Evolutionary conservation across 106 monocot species (phyloP).

Genomic region (Phalaenopsis equestris): DNA sequence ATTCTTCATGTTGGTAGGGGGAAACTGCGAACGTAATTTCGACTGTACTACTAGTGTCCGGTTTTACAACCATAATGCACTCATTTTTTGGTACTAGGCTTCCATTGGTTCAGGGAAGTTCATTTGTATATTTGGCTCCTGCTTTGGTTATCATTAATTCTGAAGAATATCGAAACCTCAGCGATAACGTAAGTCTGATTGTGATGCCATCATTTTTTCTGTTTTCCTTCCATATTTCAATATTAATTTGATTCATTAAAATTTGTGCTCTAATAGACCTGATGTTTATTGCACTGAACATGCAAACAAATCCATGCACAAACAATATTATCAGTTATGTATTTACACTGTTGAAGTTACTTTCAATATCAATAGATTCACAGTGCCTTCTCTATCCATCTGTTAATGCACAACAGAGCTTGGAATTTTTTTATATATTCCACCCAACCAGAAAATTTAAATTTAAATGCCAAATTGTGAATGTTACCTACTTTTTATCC

Average conservation of each 20-base stretch:
- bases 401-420: not conserved
- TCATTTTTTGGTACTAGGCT: conserved; percentile 80
- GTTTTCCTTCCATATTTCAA: not conserved
- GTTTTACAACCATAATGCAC: conserved; percentile 85
- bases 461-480: not conserved
- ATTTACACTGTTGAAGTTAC: not conserved
- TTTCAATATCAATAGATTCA: not conserved
- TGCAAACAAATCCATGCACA: not conserved
- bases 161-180: conserved; percentile 91
- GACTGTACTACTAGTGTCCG: conserved; percentile 86
- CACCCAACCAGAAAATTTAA: not conserved
- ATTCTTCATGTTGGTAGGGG: conserved; percentile 40
- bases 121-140: conserved; percentile 93
- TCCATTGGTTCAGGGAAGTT: conserved; percentile 96
- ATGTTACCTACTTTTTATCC: not conserved
- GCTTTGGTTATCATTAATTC: conserved; percentile 90
- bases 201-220: not conserved
- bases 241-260: not conserved
- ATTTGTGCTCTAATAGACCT: not conserved
- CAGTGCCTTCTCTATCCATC: not conserved
- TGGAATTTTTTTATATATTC: not conserved
- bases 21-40: conserved; percentile 94
- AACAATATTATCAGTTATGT: not conserved
- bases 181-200: conserved; percentile 72
- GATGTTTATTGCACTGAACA: not conserved